A percentile compares a stretch with the other conserved stretches of the same genome.
Conservation (phyloP, 2,329 filamentous ascomycete genomes). For the Venturia pyrina region DNA sequence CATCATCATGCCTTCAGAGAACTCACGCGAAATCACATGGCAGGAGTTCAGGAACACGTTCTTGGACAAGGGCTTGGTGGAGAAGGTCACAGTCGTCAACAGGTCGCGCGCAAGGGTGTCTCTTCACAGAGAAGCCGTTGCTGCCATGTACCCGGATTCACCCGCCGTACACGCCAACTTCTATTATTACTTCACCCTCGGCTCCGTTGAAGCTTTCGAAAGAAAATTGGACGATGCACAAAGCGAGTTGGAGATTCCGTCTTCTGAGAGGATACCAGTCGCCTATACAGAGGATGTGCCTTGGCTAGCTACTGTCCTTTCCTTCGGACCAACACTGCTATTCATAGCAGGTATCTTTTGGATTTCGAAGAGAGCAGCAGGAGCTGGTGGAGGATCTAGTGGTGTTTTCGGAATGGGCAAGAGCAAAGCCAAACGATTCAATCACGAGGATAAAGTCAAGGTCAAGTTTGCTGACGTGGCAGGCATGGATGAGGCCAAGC, state of each 20-base stretch:
- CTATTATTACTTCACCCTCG: slow-evolving; percentile 90
- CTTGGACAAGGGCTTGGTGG: slow-evolving; percentile 89
- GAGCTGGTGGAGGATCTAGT: slow-evolving; percentile 50
- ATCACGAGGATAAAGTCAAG: slow-evolving; percentile 91
- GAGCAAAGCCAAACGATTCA: slow-evolving; percentile 94
- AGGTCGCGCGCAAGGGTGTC: slow-evolving; percentile 70
- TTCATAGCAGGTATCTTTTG: slow-evolving; percentile 77
- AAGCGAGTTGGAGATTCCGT: slow-evolving; percentile 74
- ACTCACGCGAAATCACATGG: slow-evolving; percentile 81
- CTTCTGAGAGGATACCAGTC: slow-evolving; percentile 82
- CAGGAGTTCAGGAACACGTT: slow-evolving; percentile 92
- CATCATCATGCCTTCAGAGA: slow-evolving; percentile 56
- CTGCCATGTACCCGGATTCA: slow-evolving; percentile 65
- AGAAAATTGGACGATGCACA: slow-evolving; percentile 80
- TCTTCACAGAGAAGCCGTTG: slow-evolving; percentile 64
- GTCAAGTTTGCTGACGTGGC: slow-evolving; percentile 96
- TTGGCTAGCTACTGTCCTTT: slow-evolving; percentile 60
- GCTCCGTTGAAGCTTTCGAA: slow-evolving; percentile 89
- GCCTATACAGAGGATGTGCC: slow-evolving; percentile 71
- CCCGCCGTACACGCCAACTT: slow-evolving; percentile 58
- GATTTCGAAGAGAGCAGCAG: slow-evolving; percentile 64
- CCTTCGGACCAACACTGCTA: slow-evolving; percentile 79
- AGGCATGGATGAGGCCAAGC: slow-evolving; percentile 95
- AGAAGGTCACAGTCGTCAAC: slow-evolving; percentile 78
- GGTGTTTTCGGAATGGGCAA: slow-evolving; percentile 94